Base-by-base conservation (phyloP, 164 flowering plant species). In the Akebia trifoliata region DNA sequence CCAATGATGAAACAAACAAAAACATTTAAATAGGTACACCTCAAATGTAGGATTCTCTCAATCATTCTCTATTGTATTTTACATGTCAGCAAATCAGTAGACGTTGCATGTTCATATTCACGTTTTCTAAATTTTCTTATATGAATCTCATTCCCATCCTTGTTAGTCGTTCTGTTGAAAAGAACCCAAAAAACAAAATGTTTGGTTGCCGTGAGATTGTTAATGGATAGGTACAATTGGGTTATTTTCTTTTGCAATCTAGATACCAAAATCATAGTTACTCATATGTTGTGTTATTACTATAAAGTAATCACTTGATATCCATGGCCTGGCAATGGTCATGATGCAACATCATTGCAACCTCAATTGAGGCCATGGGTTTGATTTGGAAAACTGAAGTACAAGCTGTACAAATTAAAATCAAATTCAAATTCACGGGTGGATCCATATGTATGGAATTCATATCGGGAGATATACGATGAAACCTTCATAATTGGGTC, bases 371-470 rank as follows among this genome's bases (percentile, higher is more conserved):
- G 37, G 36, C 37, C 20, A 14, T 50, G 8, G 22, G 4, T 50
- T 29, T 4, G 54, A 9, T 50, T 29, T 50, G 24, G 8, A n/a
- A 29, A 39, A 6, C 3, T 14, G 17, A 39, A 15, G 20, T 20
- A 22, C 20, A 15, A 43, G 6, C 6, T n/a, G n/a, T n/a, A n/a
- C n/a, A n/a, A n/a, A 24, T 52, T 31, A 18, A 14, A 55, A 37
- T 18, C 35, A 46, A 36, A 47, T 22, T 36, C 11, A 34, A 47
- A 39, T 50, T 29, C 39, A 42, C 81, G 86, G 87, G 96, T 57
- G 4, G 92, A 94, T 61, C 75, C 83, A 0, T 94, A 94, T 60
- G 73, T 58, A 14, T 94, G 95, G 96, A 61, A 61, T 34, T 85
- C 95, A 14, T 94, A 88, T 63, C 66, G 81, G 54, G 87, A 94